Evolutionary conservation across 2,329 filamentous ascomycete species (phyloP).

Genomic region (Chrysoporthe puriensis): DNA sequence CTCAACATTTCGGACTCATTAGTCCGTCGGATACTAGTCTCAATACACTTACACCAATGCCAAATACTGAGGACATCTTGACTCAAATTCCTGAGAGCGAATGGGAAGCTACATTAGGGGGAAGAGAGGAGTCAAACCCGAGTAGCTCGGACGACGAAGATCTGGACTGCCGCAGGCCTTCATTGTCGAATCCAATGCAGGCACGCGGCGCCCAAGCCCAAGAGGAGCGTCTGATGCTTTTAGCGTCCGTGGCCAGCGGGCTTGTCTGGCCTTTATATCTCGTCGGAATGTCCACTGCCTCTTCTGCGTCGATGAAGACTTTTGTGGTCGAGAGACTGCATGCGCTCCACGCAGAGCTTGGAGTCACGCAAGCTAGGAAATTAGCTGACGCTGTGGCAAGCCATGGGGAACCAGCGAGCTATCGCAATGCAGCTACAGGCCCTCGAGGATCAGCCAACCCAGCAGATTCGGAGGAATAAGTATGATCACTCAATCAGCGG

Average conservation of each 20-base stretch:
- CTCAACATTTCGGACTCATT: conserved; percentile 55
- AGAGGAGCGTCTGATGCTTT: conserved; percentile 51
- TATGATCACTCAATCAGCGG: neutral
- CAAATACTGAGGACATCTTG: conserved; percentile 25
- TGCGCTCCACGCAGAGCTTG: conserved; percentile 50
- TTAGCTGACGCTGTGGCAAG: conserved; percentile 48
- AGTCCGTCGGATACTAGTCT: conserved; percentile 43
- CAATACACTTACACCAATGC: conserved; percentile 31
- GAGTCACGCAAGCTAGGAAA: conserved; percentile 48
- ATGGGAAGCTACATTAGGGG: conserved; percentile 20
- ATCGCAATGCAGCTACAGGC: neutral
- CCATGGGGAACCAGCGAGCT: conserved; percentile 33
- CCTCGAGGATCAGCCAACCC: neutral
- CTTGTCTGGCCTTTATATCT: conserved; percentile 56
- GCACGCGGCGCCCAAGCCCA: conserved; percentile 41
- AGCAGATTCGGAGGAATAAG: neutral
- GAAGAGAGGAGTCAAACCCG: conserved; percentile 5
- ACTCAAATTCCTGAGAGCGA: conserved; percentile 15
- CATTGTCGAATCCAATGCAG: conserved; percentile 46
- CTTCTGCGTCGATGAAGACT: conserved; percentile 44
- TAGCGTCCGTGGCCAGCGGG: conserved; percentile 52
- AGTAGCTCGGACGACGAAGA: conserved; percentile 15
- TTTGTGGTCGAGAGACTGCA: conserved; percentile 51
- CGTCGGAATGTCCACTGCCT: conserved; percentile 52
- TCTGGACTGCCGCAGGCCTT: conserved; percentile 38